These are phyloP conservation scores for Ogataea angusta DNA, from an alignment of 805 yeast genomes.

Conservation along the genomic window DNA sequence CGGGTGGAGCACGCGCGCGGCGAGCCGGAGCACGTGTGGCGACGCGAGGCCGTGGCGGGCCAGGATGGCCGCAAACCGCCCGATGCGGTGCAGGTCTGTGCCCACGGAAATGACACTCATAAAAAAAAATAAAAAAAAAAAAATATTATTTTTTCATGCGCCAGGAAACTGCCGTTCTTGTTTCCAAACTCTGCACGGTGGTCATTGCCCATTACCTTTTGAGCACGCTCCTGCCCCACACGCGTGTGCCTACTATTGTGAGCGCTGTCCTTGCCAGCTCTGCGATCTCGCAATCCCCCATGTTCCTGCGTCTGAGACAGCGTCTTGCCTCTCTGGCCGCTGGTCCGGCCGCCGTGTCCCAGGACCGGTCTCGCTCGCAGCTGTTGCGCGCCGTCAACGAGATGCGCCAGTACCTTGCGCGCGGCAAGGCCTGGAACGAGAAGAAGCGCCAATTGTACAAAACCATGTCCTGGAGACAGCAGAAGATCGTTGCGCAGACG, in stretches of 20 bases:
- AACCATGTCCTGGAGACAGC: slow-evolving; percentile 54
- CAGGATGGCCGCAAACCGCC: slow-evolving; percentile 46
- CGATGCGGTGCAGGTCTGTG: slow-evolving; percentile 48
- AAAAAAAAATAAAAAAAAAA: background rate
- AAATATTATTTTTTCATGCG: slow-evolving; percentile 1
- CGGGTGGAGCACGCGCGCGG: slow-evolving; percentile 50
- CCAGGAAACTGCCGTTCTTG: slow-evolving; percentile 22
- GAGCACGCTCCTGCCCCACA: slow-evolving; percentile 16
- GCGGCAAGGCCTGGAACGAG: slow-evolving; percentile 43
- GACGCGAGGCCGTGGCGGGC: slow-evolving; percentile 33
- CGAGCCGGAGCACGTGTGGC: slow-evolving; percentile 36
- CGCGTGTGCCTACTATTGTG: slow-evolving; percentile 22
- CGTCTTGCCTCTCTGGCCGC: slow-evolving; percentile 5
- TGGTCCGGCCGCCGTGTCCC: slow-evolving; percentile 2
- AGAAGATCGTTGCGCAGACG: slow-evolving; percentile 46
- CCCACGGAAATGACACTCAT: slow-evolving; percentile 35
- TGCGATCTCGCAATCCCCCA: slow-evolving; percentile 25
- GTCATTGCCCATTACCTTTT: slow-evolving; percentile 24
- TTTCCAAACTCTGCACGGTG: slow-evolving; percentile 30
- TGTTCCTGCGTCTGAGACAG: slow-evolving; percentile 21
- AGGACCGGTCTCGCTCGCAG: slow-evolving; percentile 23
- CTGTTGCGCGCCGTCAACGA: slow-evolving; percentile 42
- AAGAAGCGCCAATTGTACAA: slow-evolving; percentile 42
- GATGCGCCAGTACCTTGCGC: slow-evolving; percentile 40
- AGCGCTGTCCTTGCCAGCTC: slow-evolving; percentile 30